Evolutionary conservation across 208 protist genomes (phyloP), one percentile per base, ranked within the genome.

Genomic region (Vickermania spadyakhi): DNA sequence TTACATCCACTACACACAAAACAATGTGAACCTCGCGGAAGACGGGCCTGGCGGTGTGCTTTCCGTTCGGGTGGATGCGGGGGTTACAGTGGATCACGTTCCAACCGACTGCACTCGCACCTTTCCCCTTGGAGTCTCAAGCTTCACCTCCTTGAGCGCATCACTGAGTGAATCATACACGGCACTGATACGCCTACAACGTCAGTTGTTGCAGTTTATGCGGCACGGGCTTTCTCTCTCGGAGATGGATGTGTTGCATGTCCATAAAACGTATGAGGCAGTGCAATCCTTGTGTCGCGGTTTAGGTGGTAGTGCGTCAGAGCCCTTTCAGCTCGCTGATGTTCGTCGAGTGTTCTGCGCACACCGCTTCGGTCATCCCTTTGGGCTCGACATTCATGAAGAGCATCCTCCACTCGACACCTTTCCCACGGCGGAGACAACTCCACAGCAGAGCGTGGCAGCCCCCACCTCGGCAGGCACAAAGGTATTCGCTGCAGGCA

Each of bases 61-160:
- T 18, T 45, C 36, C 36, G 59, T 79, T 28, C 72, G 80, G 27
- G 45, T 86, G 1, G 80, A 86, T 49, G 73, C 65, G 14, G 80
- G 80, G 13, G 69, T 73, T 14, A 70, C 80, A 42, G 69, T 86
- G 50, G 64, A 72, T 25, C 22, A 58, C 27, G 73, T 83, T 50
- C 76, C 80, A 1, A 83, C 70, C 1, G 80, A 86, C 76, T 86
- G 80, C 70, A 83, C 80, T 0, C 80, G 80, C 0, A 83, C 80
- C 3, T 80, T 86, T 28, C 76, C 76, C 0, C 51, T 81, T 11
- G 65, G 65, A 5, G 7, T 4, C 26, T 45, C 36, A 45, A n/a
- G 11, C 11, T 45, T 45, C 18, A 28, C 0, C 7, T 4, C 52
- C 72, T 81, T 49, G 4, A 36, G 2, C 26, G 51, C 7, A 31